Evolutionary conservation across 1,284 basidiomycete species (phyloP), one percentile per base, ranked within the genome.

Genomic region (Tylopilus sp.): DNA sequence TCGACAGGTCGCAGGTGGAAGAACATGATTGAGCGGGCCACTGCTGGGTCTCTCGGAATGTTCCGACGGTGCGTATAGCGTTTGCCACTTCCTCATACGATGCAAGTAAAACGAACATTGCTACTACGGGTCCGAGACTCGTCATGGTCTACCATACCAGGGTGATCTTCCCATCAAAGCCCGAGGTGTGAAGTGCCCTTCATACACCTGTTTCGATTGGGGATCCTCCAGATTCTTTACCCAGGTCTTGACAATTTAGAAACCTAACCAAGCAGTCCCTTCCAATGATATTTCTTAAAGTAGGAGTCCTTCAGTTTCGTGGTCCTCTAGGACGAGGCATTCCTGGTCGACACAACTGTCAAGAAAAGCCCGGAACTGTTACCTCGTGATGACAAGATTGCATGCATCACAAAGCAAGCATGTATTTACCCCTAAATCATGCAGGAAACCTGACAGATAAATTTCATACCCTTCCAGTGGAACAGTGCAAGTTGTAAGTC

Each of bases 251-350:
- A 13, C 66, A 67, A 7, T 67, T 55, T 21, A 66, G 27, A 25
- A 67, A 67, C n/a, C 66, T 67, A 13, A n/a, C 42, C 35, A 14
- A 41, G 33, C 10, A 3, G 6, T 10, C n/a, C n/a, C n/a, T n/a
- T n/a, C n/a, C n/a, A n/a, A n/a, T n/a, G n/a, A n/a, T n/a, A n/a
- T n/a, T n/a, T n/a, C n/a, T 39, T 8, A 10, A 9, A 5, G 48
- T 39, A 17, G 55, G 65, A 65, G 55, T 81, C 79, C 50, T 77
- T 77, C 79, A 82, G 78, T 61, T 3, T 79, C 75, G 54, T 84
- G 83, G 55, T 78, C 73, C 70, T 83, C 83, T 0, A 82, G 79
- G 14, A 83, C 80, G 6, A 83, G 73, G 39, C 73, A 71, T 31
- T 62, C 41, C 60, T 76, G 76, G 39, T 10, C 70, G 35, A 33